Evolutionary conservation across 805 yeast species (phyloP).

Genomic region (Nakazawaea wickerhamii): DNA sequence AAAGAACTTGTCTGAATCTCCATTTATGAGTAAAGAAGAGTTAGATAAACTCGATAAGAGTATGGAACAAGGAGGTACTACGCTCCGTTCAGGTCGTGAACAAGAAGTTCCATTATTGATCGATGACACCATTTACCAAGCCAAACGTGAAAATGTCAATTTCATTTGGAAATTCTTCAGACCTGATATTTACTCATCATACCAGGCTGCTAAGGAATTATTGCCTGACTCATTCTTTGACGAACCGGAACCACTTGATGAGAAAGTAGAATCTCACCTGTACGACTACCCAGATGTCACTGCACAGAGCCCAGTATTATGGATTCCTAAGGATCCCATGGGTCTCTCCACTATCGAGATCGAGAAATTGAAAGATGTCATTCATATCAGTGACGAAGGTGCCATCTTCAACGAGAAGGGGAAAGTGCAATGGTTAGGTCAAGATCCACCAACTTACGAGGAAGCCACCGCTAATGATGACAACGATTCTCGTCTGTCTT

Average conservation of each 20-base stretch:
- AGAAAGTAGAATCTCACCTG: constrained; percentile 51
- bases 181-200: constrained; percentile 50
- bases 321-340: constrained; percentile 90
- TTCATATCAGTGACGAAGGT: constrained; percentile 63
- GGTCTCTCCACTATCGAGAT: constrained; percentile 69
- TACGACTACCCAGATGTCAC: constrained; percentile 73
- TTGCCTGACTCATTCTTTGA: constrained; percentile 57
- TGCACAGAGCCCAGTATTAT: constrained; percentile 65
- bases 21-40: constrained; percentile 18
- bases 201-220: constrained; percentile 41
- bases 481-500: not conserved
- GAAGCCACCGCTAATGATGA: constrained; percentile 1
- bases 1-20: constrained; percentile 13
- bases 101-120: constrained; percentile 57
- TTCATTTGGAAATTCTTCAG: constrained; percentile 43
- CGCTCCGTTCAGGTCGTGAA: constrained; percentile 8
- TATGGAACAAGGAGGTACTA: not conserved
- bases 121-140: constrained; percentile 48
- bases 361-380: constrained; percentile 45
- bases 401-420: constrained; percentile 53
- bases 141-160: constrained; percentile 16
- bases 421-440: constrained; percentile 40
- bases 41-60: not conserved
- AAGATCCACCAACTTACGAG: constrained; percentile 37
- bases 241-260: constrained; percentile 37